phyloP scores from a whole-genome alignment of 208 protist genomes.

The Leishmania arabica region DNA sequence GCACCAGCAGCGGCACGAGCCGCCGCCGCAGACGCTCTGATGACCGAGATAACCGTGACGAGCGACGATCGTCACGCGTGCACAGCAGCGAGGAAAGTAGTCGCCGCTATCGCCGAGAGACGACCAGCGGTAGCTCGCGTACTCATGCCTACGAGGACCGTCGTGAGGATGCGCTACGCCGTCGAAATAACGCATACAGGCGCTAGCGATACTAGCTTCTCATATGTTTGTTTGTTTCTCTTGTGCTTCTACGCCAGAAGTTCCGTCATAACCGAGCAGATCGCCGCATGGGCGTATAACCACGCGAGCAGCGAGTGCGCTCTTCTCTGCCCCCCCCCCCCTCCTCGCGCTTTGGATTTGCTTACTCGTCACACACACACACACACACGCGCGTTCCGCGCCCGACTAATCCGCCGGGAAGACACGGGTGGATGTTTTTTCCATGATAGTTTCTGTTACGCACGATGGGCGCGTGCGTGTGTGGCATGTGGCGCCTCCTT shows the following conservation, averaged over 20 bases:
- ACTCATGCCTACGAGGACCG: constrained; percentile 49
- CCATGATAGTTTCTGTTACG: too few relatives aligned
- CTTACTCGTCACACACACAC: too few relatives aligned
- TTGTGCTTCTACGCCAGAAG: background rate
- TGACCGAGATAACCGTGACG: constrained; percentile 13
- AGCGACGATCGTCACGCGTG: constrained; percentile 3
- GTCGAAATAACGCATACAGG: constrained; percentile 16
- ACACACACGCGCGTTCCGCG: too few relatives aligned
- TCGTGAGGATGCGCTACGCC: constrained; percentile 55
- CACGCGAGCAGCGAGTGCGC: too few relatives aligned
- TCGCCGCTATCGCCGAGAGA: constrained; percentile 19
- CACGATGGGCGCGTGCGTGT: too few relatives aligned
- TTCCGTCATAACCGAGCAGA: background rate
- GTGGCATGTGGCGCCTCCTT: too few relatives aligned
- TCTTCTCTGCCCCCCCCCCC: too few relatives aligned
- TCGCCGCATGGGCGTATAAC: too few relatives aligned
- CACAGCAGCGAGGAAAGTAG: constrained; percentile 18
- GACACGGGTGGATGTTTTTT: too few relatives aligned
- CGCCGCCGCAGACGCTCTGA: constrained; percentile 19
- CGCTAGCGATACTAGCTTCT: background rate
- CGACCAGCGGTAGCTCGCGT: constrained; percentile 2
- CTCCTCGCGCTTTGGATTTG: too few relatives aligned
- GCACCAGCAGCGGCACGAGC: constrained; percentile 6
- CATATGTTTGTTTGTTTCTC: background rate
- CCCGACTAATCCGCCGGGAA: too few relatives aligned